Conservation (phyloP, 305 asterid genomes). For the Withania somnifera region DNA sequence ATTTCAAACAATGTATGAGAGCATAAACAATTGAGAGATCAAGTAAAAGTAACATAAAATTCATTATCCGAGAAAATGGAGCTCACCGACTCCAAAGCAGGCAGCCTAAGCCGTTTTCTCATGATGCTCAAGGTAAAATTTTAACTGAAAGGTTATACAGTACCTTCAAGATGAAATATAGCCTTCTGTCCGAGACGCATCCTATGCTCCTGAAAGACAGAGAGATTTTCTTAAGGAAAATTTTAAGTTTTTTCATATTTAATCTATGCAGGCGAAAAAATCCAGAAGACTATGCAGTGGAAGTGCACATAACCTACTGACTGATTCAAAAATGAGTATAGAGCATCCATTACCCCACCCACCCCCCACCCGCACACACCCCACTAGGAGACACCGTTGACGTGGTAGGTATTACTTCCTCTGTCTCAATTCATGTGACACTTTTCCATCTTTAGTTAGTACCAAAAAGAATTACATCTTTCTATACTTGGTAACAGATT, state of each 20-base stretch:
- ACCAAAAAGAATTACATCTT: no score
- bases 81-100: neutral
- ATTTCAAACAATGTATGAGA: neutral
- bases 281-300: neutral
- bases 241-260: neutral
- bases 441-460: no score
- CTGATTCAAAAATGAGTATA: neutral
- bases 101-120: neutral
- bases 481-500: no score
- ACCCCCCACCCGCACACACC: neutral
- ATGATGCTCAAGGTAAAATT: neutral
- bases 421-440: no score
- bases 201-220: slow-evolving; percentile 64
- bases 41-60: neutral
- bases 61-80: neutral
- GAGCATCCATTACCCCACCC: neutral
- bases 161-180: slow-evolving; percentile 98
- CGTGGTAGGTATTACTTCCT: neutral
- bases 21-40: neutral
- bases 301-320: neutral
- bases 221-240: neutral
- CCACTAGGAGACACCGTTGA: neutral
- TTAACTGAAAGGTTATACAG: neutral
- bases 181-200: slow-evolving; percentile 94
- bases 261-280: neutral